Evolutionary conservation across 257 asterid genomes (phyloP), one percentile per base, ranked within the genome.

Genomic region (Prunella vulgaris): DNA sequence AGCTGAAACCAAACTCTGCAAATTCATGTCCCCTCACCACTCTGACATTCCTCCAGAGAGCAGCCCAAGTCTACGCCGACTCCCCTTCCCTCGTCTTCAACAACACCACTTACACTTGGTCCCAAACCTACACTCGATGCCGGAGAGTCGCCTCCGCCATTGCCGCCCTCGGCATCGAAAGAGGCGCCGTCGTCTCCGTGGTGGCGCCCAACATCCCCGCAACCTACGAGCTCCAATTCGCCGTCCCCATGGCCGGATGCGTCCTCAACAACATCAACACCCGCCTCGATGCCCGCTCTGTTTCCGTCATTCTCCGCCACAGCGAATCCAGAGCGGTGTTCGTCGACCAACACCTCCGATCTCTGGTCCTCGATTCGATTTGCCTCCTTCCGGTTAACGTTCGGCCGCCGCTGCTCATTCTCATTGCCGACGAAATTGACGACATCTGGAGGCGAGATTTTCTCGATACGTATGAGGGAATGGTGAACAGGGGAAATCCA

Each of bases 181-280:
- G 62, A 0, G 80, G 80, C 57, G 65, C 80, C 17, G 93, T 90
- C 10, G 92, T 88, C 6, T 88, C 97, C 0, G 95, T 86, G 7
- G n/a, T 90, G 12, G 90, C 97, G 9, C 93, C 90, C 27, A 90
- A 90, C 54, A 76, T 78, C 17, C 96, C 97, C 4, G 89, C 94
- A 35, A 90, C 76, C 80, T 86, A 86, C 44, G 96, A 90, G 86
- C 96, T 88, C 44, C 94, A 88, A 14, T 90, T 90, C 51, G 96
- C 95, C 0, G 84, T 85, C 2, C 97, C 97, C 4, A 86, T 90
- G 96, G 80, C 92, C 9, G 96, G 94, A 10, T 85, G 83, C 14
- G 81, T 90, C 5, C 73, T 90, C 53, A 88, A 90, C 78, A 84
- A 66, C 77, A 75, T 90, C 72, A 90, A 90, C 61, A 75, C 82